Evolutionary conservation across 23 red algal species (phyloP), one percentile per base, ranked within the genome.

Genomic region (Gracilaria gracilis): DNA sequence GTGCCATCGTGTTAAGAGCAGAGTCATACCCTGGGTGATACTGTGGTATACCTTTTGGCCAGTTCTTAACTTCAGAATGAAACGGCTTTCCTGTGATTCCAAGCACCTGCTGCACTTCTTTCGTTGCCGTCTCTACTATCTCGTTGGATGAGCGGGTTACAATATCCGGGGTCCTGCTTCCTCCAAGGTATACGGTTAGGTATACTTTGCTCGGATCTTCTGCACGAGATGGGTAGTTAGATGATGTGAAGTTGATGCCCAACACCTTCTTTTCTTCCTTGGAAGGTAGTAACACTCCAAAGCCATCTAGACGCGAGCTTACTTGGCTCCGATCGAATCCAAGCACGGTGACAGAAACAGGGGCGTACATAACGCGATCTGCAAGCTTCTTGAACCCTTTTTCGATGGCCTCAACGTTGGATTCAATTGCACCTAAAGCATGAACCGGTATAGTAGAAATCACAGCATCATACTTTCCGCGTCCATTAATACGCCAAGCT

Each of bases 161-260:
- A 23, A 84, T 71, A 20, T 92, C 89, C 19, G 89, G 89, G 12
- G 67, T 70, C 32, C 92, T 67, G 50, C 61, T 73, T 24, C 92
- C 92, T 4, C 92, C 92, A 11, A 88, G 64, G 65, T 94, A 94
- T 36, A 77, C 82, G 8, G 92, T 94, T 7, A 87, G 59, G 75
- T 77, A 88, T 42, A 94, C 50, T 65, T 82, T 84, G 34, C 72
- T 50, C 11, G 46, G 71, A 38, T 87, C 82, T 36, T 51, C 64
- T 23, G 61, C 74, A 27, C 71, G 67, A 1, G 25, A 51, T 0
- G 75, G 83, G 61, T 81, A 94, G 36, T 71, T 88, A 25, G 70
- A 80, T 47, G 92, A 94, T 19, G 67, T 81, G 46, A 94, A 94
- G 59, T 86, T 94, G 70, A 94, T 62, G 27, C 92, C 92, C 19